phyloP scores from a whole-genome alignment of 139 green algal species.

The Medakamo hakoo region DNA sequence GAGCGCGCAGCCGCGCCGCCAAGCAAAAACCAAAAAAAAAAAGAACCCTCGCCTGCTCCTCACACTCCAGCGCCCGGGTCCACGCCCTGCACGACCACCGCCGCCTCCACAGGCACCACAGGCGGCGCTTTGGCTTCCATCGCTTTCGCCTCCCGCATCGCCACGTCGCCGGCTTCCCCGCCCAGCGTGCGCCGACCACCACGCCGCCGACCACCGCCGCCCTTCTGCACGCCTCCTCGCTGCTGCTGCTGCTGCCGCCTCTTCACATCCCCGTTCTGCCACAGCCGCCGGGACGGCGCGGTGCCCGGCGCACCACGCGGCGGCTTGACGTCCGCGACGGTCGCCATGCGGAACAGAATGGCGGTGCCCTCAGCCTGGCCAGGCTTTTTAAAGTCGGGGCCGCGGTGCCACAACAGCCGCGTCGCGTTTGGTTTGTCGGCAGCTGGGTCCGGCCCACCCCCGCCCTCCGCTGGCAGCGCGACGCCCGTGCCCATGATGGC shows the following conservation, averaged over 20 bases:
- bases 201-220: neutral
- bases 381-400: slow-evolving; percentile 29
- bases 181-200: neutral
- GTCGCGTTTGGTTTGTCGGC: slow-evolving; percentile 21
- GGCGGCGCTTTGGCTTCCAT: too few relatives aligned
- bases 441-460: slow-evolving; percentile 18
- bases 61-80: too few relatives aligned
- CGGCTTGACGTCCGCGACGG: slow-evolving; percentile 18
- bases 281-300: slow-evolving; percentile 22
- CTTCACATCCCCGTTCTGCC: slow-evolving; percentile 3
- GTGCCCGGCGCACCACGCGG: neutral
- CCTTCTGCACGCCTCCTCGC: neutral
- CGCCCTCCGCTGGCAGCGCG: slow-evolving; percentile 35
- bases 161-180: neutral
- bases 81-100: too few relatives aligned
- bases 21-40: neutral
- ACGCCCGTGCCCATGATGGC: slow-evolving; percentile 42
- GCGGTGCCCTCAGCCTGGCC: slow-evolving; percentile 13
- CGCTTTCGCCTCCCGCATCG: neutral
- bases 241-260: neutral
- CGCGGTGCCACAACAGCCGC: slow-evolving; percentile 57
- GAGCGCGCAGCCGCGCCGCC: too few relatives aligned
- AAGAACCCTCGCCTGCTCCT: neutral
- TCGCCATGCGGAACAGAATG: slow-evolving; percentile 32
- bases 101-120: too few relatives aligned